Evolutionary conservation across 2,329 filamentous ascomycete species (phyloP).

Genomic region (Aspergillus japonicus): DNA sequence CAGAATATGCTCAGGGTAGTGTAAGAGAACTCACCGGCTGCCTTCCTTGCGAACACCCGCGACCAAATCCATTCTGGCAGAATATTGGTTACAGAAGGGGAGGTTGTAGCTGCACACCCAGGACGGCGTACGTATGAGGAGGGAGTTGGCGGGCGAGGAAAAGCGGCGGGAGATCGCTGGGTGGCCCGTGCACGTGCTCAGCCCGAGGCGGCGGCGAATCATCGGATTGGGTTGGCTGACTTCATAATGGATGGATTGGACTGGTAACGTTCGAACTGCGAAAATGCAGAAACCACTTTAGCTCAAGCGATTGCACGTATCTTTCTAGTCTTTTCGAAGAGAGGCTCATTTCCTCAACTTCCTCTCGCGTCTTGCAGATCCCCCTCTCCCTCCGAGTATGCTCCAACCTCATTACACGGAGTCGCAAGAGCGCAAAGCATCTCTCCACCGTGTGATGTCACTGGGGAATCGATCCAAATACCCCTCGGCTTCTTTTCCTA

Average conservation of each 20-base stretch:
- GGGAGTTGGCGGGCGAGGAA: neutral
- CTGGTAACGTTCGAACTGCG: neutral
- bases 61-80: conserved; percentile 76
- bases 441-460: conserved; percentile 14
- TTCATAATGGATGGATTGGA: conserved; percentile 12
- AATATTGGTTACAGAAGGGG: conserved; percentile 2
- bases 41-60: conserved; percentile 89
- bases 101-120: too few relatives aligned
- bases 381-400: neutral
- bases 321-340: neutral
- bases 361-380: neutral
- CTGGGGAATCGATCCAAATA: conserved; percentile 19
- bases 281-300: neutral
- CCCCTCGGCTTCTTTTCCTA: conserved; percentile 17
- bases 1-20: neutral
- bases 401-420: neutral
- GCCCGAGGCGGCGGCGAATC: conserved; percentile 17
- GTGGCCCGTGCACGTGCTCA: conserved; percentile 21
- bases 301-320: neutral
- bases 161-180: neutral
- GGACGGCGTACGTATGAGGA: too few relatives aligned
- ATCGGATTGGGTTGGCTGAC: conserved; percentile 14
- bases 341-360: neutral
- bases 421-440: neutral
- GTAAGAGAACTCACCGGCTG: conserved; percentile 55